phyloP scores from a whole-genome alignment of 768 basidiomycete species.

The Lactarius indigo region DNA sequence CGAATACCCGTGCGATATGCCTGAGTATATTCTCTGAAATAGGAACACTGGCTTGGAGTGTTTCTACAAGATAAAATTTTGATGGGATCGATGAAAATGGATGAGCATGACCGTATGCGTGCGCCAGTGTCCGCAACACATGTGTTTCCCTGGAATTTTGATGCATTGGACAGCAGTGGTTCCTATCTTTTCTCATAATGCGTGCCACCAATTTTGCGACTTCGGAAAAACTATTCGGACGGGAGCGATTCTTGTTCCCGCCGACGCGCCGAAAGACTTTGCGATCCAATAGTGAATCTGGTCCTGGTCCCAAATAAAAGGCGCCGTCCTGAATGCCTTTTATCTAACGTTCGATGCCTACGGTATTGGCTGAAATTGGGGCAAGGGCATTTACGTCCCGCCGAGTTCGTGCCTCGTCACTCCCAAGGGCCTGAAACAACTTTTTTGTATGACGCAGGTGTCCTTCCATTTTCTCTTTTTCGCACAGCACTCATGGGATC shows the following conservation, averaged over 20 bases:
- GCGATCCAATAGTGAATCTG: neutral
- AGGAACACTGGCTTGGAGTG: constrained; percentile 42
- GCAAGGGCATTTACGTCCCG: constrained; percentile 32
- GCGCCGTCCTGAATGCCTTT: constrained; percentile 36
- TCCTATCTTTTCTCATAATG: constrained; percentile 20
- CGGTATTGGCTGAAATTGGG: constrained; percentile 62
- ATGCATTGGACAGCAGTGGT: constrained; percentile 6
- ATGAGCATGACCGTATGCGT: constrained; percentile 21
- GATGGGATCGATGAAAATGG: constrained; percentile 30
- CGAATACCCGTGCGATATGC: constrained; percentile 42
- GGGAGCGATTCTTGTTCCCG: constrained; percentile 20
- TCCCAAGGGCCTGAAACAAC: constrained; percentile 33
- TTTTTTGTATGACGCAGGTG: constrained; percentile 42
- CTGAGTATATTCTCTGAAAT: constrained; percentile 48
- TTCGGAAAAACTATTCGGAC: constrained; percentile 15
- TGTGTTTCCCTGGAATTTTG: neutral
- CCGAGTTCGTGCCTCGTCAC: constrained; percentile 43
- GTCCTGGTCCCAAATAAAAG: neutral
- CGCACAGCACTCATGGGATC: constrained; percentile 23
- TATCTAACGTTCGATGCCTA: constrained; percentile 52
- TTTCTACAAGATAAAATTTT: constrained; percentile 43
- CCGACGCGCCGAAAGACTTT: constrained; percentile 6
- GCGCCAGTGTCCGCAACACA: neutral
- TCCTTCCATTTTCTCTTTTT: constrained; percentile 37
- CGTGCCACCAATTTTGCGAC: constrained; percentile 19